These are phyloP conservation scores for Sphagnum contortum DNA, from an alignment of 225 moss, liverwort and hornwort genomes.

Conservation along the genomic window DNA sequence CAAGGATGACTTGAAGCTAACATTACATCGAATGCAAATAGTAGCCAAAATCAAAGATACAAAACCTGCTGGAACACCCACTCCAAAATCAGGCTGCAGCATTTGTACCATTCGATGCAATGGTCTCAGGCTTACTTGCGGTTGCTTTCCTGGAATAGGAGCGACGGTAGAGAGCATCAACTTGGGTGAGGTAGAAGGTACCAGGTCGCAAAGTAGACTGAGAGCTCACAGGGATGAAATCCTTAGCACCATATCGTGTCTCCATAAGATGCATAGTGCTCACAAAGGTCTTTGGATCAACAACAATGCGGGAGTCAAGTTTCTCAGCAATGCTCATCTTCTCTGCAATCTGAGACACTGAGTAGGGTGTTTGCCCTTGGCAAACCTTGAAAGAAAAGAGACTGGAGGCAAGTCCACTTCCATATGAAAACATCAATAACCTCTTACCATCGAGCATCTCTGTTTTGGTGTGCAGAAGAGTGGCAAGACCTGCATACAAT, in stretches of 20 bases:
- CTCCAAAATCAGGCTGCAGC: constrained; percentile 1
- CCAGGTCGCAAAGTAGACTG: constrained; percentile 61
- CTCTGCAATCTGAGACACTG: constrained; percentile 33
- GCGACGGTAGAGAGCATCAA: constrained; percentile 69
- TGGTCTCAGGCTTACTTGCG: constrained; percentile 14
- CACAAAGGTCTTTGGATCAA: constrained; percentile 43
- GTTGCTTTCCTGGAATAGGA: constrained; percentile 55
- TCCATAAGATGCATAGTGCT: constrained; percentile 71
- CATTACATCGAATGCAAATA: no score
- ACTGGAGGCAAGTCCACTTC: constrained; percentile 79
- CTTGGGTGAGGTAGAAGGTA: constrained; percentile 76
- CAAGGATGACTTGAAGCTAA: no score
- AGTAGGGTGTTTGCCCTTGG: constrained; percentile 32
- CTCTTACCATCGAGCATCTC: constrained; percentile 46
- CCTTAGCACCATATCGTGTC: constrained; percentile 90
- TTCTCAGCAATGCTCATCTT: constrained; percentile 54
- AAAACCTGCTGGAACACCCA: no score
- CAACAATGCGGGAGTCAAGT: constrained; percentile 52
- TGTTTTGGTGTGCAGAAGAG: constrained; percentile 64
- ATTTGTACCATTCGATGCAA: constrained; percentile 30
- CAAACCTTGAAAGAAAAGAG: constrained; percentile 61
- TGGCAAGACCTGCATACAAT: constrained; percentile 86
- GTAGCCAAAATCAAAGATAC: no score
- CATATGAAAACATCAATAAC: constrained; percentile 76
- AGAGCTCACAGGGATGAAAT: constrained; percentile 62